Evolutionary conservation across 306 rosid species (phyloP).

Genomic region (Prunus armeniaca): DNA sequence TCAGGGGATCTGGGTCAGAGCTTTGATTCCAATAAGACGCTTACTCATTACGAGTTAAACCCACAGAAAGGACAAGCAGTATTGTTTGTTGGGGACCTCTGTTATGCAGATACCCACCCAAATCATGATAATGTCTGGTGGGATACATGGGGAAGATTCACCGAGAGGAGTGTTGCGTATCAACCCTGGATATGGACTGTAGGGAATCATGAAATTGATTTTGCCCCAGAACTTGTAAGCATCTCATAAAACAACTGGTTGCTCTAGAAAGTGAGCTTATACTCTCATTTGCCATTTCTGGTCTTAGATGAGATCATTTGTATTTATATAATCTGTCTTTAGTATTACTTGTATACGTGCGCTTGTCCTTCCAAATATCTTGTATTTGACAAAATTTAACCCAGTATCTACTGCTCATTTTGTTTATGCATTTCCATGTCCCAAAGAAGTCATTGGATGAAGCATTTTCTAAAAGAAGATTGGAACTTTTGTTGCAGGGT

Average conservation of each 20-base stretch:
- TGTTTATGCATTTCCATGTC: not conserved
- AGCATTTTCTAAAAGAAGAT: not conserved
- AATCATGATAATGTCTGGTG: constrained; percentile 68
- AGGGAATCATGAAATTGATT: constrained; percentile 92
- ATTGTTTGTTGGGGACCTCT: constrained; percentile 77
- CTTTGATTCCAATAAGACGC: constrained; percentile 73
- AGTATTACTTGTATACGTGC: too few species aligned
- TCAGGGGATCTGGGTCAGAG: constrained; percentile 92
- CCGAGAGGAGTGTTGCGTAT: constrained; percentile 82
- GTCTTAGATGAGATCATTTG: too few species aligned
- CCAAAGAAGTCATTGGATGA: too few species aligned
- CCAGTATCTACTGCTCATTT: not conserved
- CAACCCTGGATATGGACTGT: constrained; percentile 99
- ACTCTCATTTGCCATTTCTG: too few species aligned
- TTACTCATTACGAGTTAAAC: constrained; percentile 64
- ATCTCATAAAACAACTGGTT: too few species aligned
- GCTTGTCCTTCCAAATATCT: not conserved
- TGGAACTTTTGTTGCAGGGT: constrained; percentile 39
- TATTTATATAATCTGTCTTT: too few species aligned
- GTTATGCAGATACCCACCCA: constrained; percentile 72
- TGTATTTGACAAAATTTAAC: not conserved
- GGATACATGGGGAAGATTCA: constrained; percentile 88
- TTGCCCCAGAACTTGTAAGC: constrained; percentile 68
- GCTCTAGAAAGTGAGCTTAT: too few species aligned
- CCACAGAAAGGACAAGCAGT: constrained; percentile 62